phyloP scores from a whole-genome alignment of 305 asterid species.

The Solanum hybrid region DNA sequence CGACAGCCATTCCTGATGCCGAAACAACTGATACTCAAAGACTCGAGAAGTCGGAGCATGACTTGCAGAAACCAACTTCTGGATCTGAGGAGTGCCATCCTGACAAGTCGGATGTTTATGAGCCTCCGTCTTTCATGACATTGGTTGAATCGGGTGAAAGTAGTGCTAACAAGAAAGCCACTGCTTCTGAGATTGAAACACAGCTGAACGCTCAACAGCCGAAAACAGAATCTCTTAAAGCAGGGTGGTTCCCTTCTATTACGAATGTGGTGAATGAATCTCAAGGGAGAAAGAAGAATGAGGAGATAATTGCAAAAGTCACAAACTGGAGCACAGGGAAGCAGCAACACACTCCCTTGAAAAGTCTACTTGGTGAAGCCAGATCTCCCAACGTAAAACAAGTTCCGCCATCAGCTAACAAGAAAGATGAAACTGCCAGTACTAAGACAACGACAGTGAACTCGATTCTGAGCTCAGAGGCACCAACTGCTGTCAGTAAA shows the following conservation, averaged over 20 bases:
- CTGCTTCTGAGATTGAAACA: conserved; percentile 47
- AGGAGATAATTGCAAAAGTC: conserved; percentile 74
- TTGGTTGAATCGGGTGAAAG: conserved; percentile 40
- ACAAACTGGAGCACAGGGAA: conserved; percentile 54
- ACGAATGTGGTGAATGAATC: conserved; percentile 66
- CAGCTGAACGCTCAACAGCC: conserved; percentile 29
- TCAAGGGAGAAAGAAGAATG: conserved; percentile 79
- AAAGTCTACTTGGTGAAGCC: conserved; percentile 45
- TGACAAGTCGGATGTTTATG: conserved; percentile 42
- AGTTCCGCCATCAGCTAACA: conserved; percentile 17
- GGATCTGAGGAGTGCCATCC: conserved; percentile 17
- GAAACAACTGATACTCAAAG: conserved; percentile 12
- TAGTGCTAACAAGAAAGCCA: conserved; percentile 10
- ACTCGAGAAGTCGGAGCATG: conserved; percentile 28
- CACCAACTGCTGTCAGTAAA: conserved; percentile 25
- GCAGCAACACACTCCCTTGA: conserved; percentile 44
- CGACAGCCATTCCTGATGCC: conserved; percentile 16
- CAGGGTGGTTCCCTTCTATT: conserved; percentile 74
- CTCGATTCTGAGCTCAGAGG: conserved; percentile 23
- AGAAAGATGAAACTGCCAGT: conserved; percentile 28
- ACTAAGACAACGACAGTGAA: conserved; percentile 30
- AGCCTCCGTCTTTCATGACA: conserved; percentile 77
- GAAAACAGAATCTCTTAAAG: conserved; percentile 40
- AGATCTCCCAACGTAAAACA: conserved; percentile 48
- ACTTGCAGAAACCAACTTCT: conserved; percentile 25